Conservation (phyloP, 1,139 yeast genomes). For the Yamadazyma kanchanaburiensis region DNA sequence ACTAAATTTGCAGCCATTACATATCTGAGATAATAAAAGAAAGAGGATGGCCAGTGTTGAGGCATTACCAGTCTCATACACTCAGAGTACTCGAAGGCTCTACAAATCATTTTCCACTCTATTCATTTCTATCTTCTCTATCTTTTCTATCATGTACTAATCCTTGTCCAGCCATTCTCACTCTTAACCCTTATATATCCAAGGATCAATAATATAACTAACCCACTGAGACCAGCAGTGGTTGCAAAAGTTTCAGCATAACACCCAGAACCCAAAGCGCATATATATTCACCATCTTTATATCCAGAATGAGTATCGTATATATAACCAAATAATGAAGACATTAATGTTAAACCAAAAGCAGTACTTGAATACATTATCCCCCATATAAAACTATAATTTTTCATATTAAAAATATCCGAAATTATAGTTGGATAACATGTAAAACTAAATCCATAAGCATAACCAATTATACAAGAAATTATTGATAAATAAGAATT, state of each 20-base stretch:
- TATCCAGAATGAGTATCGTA: constrained; percentile 29
- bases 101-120: too few species aligned
- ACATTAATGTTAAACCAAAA: constrained; percentile 32
- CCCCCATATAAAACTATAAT: constrained; percentile 84
- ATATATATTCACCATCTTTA: constrained; percentile 34
- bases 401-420: constrained; percentile 69
- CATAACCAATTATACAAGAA: constrained; percentile 64
- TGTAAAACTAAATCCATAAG: constrained; percentile 82
- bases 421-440: constrained; percentile 78
- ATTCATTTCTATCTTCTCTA: too few species aligned
- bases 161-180: too few species aligned
- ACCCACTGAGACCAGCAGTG: constrained; percentile 26
- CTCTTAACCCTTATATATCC: constrained; percentile 18
- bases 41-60: too few species aligned
- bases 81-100: too few species aligned
- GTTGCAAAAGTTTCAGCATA: constrained; percentile 35
- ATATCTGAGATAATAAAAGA: too few species aligned
- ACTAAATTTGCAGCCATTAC: too few species aligned
- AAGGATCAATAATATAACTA: constrained; percentile 20
- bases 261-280: constrained; percentile 38
- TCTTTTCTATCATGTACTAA: too few species aligned
- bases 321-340: constrained; percentile 37
- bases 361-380: constrained; percentile 57
- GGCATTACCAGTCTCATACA: too few species aligned
- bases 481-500: constrained; percentile 39